Conservation (phyloP, 257 asterid genomes). For the Nemophila menziesii region DNA sequence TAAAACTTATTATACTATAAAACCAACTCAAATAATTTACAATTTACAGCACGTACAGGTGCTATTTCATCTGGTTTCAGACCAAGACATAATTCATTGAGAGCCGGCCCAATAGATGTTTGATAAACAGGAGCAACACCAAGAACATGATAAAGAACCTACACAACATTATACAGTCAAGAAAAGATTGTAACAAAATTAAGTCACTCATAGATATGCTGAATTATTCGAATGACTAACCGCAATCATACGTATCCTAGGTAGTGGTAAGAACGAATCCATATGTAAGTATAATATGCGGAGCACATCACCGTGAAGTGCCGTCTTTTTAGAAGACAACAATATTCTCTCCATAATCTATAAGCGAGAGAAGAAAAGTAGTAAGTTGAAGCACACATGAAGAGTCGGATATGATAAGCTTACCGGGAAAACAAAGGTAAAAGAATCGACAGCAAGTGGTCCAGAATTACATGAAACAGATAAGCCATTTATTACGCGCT, state of each 20-base stretch:
- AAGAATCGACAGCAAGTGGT: conserved; percentile 91
- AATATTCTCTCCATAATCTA: conserved; percentile 86
- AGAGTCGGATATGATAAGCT: conserved; percentile 1
- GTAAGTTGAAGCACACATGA: conserved; percentile 1
- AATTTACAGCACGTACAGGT: conserved; percentile 44
- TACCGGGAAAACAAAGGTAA: conserved; percentile 92
- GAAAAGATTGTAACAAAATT: conserved; percentile 11
- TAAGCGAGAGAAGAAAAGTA: conserved; percentile 10
- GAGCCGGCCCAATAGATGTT: conserved; percentile 64
- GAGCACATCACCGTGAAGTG: conserved; percentile 82
- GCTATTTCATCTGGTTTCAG: conserved; percentile 89
- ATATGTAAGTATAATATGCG: conserved; percentile 81
- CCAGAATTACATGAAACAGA: conserved; percentile 84
- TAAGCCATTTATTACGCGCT: conserved; percentile 66
- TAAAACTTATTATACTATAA: conserved; percentile 5
- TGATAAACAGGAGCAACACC: conserved; percentile 92
- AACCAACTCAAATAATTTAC: conserved; percentile 13
- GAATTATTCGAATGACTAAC: conserved; percentile 28
- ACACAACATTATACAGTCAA: conserved; percentile 24
- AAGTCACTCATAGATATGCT: conserved; percentile 1
- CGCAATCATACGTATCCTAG: conserved; percentile 88
- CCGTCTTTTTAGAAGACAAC: conserved; percentile 74
- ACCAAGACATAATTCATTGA: conserved; percentile 96
- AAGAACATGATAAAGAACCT: conserved; percentile 91
- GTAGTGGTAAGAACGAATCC: conserved; percentile 90